Percentiles rank a stretch among this genome's conserved stretches.
phyloP scores from a whole-genome alignment of 2,329 filamentous ascomycete genomes.

The Colletotrichum neosansevieriae region DNA sequence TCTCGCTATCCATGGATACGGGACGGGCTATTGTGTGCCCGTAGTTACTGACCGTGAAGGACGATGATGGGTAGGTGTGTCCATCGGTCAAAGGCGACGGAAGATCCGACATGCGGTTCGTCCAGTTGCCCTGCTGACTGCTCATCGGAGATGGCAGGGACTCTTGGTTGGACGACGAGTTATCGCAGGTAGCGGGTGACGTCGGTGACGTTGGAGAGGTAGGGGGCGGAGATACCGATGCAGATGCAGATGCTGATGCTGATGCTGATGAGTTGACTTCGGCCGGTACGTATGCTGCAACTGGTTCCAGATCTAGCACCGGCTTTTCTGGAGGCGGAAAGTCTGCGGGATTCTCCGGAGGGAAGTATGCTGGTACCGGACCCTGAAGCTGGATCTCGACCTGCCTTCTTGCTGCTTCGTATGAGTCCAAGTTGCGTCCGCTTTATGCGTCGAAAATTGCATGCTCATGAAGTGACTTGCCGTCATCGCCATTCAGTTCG shows the following conservation, averaged over 20 bases:
- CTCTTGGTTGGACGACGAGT: conserved; percentile 54
- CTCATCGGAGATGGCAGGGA: conserved; percentile 63
- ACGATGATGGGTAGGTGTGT: conserved; percentile 39
- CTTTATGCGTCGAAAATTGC: conserved; percentile 57
- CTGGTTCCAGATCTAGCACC: conserved; percentile 49
- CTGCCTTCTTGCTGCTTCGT: conserved; percentile 64
- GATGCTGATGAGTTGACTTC: conserved; percentile 48
- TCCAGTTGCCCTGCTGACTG: conserved; percentile 60
- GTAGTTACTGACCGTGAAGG: conserved; percentile 44
- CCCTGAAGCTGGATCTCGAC: conserved; percentile 64
- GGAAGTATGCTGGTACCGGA: conserved; percentile 62
- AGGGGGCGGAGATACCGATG: conserved; percentile 44
- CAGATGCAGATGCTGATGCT: conserved; percentile 40
- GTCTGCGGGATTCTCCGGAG: conserved; percentile 49
- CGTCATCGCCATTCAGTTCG: conserved; percentile 60
- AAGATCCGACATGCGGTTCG: conserved; percentile 51
- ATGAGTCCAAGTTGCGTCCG: conserved; percentile 57
- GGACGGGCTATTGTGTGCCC: conserved; percentile 16
- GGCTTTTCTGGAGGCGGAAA: conserved; percentile 49
- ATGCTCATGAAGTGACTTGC: conserved; percentile 52
- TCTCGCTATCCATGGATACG: conserved; percentile 43
- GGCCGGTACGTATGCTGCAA: conserved; percentile 51
- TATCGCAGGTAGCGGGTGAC: conserved; percentile 46
- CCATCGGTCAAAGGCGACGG: conserved; percentile 56
- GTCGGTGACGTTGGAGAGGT: conserved; percentile 43